Base-by-base conservation (phyloP, 164 flowering plant species). In the Magnolia changhungtana region DNA sequence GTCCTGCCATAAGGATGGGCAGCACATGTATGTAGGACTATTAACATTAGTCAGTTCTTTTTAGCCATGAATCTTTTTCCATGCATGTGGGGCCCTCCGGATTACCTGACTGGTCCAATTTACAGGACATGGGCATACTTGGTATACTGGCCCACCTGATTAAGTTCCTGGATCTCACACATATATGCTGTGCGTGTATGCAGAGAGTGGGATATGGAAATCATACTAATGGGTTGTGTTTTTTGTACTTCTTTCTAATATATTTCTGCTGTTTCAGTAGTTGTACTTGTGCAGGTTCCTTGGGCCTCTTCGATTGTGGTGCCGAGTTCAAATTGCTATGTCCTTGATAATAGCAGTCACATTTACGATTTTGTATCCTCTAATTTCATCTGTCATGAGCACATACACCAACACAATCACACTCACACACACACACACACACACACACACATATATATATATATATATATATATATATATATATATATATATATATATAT, bases 301-400 rank as follows among this genome's bases (percentile, higher is more conserved):
- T 71, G 75, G 63, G 86, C 80, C 50, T 81, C 74, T 19, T 82
- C 97, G 1, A 76, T 92, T 73, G 91, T 77, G 29, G 91, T 83
- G 5, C 97, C 98, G 20, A 86, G 78, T 72, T 88, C 97, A 74
- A 81, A 82, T 76, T 95, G 98, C 86, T 95, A 95, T 68, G 96
- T 83, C 72, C 45, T 95, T 51, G 97, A 95, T 74, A 93, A 91
- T 74, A 83, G 89, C 81, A 91, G 97, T 81, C 86, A 82, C 80
- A 78, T 95, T 76, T 84, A 81, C 79, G 98, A 95, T 83, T 95
- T 93, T 80, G 98, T 95, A 95, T 95, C 98, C 97, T 87, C 50
- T 31, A 37, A 9, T 71, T 71, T 69, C 70, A 50, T 64, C 16
- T 31, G 31, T 19, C 20, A 14, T 50, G 10, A 4, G 16, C 59